Base-by-base conservation (phyloP, 768 basidiomycete genomes). In the Rhizopogon roseolus region DNA sequence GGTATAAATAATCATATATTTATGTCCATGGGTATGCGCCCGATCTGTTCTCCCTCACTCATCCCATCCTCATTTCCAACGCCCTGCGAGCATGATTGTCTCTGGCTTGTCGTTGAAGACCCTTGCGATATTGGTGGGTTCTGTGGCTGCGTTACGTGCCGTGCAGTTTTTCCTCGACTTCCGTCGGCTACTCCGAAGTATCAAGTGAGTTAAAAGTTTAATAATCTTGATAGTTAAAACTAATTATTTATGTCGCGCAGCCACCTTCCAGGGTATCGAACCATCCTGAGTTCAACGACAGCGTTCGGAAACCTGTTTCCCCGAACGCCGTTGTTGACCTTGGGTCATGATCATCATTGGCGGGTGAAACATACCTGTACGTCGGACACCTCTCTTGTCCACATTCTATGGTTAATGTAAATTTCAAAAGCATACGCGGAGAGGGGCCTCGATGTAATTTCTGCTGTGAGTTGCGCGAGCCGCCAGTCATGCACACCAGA, bases 401-500 rank as follows among this genome's bases (percentile, higher is more conserved):
- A 14, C 4, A 4, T 19, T 19, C 29, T 10, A 9, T 14, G 27
- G 7, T 53, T 27, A 16, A 34, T 9, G 25, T 22, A 11, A 25
- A 36, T 52, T 22, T 45, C 40, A 14, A 8, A 34, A 74, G 72
- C 58, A 16, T 74, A 66, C 50, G 60, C 66, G 43, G 39, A 58
- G 22, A 62, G 58, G 50, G 75, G 75, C 29, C 68, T 66, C 57
- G 74, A 76, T 53, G 66, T 73, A 36, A 54, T 65, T 58, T 70
- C 73, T n/a, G 45, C 60, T 14, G 73, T 76, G 41, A 55, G 60
- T 4, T 55, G 75, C 7, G 38, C 63, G 34, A 32, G 5, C 32
- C 4, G 8, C 13, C 16, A 5, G 13, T 34, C 5, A 22, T 22
- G 17, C 14, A 11, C 14, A 11, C 14, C 7, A 22, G 13, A 46